Percentiles rank a stretch among this genome's conserved stretches.
Evolutionary conservation across 2,329 filamentous ascomycete species (phyloP).

Genomic region (Aspergillus bombycis): DNA sequence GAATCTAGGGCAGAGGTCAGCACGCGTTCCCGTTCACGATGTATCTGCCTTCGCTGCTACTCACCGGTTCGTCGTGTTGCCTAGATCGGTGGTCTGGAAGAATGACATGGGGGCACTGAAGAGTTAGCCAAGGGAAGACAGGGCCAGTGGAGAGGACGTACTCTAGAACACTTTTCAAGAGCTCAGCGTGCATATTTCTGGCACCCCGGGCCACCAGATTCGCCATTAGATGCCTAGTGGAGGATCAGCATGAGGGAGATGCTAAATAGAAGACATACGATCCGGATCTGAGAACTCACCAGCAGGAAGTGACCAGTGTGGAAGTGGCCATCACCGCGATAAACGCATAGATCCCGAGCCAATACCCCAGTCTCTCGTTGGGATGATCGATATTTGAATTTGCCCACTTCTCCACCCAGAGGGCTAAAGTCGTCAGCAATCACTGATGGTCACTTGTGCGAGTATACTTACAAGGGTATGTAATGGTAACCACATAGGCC

Average conservation of each 20-base stretch:
- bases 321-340: neutral
- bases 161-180: neutral
- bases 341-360: neutral
- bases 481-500: constrained; percentile 4
- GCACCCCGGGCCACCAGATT: neutral
- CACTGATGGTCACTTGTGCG: neutral
- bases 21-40: too few relatives aligned
- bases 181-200: neutral
- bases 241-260: neutral
- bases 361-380: neutral
- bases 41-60: neutral
- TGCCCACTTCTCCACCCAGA: neutral
- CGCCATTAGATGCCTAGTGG: neutral
- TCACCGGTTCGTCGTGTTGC: constrained; percentile 16
- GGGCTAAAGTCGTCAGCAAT: neutral
- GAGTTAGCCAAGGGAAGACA: constrained; percentile 8
- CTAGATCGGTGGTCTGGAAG: constrained; percentile 16
- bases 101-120: constrained; percentile 20
- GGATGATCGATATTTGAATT: neutral
- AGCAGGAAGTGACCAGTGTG: neutral
- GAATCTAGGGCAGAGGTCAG: neutral
- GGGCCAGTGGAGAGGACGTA: neutral
- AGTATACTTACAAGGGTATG: constrained; percentile 2
- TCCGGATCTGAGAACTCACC: neutral
- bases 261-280: neutral